phyloP scores from a whole-genome alignment of 345 rosid genomes.

The Cardamine occulta region DNA sequence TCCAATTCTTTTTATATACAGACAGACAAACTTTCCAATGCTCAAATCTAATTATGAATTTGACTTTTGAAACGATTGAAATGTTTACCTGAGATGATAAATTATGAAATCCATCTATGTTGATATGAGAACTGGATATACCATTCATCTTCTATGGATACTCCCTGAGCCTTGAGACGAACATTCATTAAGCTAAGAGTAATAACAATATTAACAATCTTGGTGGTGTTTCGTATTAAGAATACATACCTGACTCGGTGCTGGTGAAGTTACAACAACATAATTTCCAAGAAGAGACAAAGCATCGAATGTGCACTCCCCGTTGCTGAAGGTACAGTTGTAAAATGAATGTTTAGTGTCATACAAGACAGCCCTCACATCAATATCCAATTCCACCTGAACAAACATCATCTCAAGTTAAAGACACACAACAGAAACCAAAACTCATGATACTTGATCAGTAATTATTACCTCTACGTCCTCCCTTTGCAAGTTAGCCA shows the following conservation, averaged over 20 bases:
- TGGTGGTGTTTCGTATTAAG: background rate
- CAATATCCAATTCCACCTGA: slow-evolving; percentile 70
- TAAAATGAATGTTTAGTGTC: slow-evolving; percentile 70
- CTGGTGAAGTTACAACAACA: slow-evolving; percentile 67
- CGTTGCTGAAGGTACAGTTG: slow-evolving; percentile 63
- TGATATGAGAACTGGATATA: slow-evolving; percentile 62
- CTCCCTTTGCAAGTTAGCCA: slow-evolving; percentile 66
- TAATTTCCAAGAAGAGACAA: slow-evolving; percentile 60
- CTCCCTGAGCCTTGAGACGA: slow-evolving; percentile 48
- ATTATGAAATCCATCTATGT: slow-evolving; percentile 69
- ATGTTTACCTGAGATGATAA: slow-evolving; percentile 59
- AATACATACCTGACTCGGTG: slow-evolving; percentile 50
- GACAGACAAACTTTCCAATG: background rate
- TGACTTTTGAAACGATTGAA: slow-evolving; percentile 13
- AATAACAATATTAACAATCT: background rate
- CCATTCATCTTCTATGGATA: slow-evolving; percentile 56
- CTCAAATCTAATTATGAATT: background rate
- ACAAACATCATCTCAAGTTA: slow-evolving; percentile 26
- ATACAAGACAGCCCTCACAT: slow-evolving; percentile 57
- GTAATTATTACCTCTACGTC: slow-evolving; percentile 57
- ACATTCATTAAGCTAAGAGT: slow-evolving; percentile 12
- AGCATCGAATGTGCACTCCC: slow-evolving; percentile 52
- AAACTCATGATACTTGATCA: background rate
- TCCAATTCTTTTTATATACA: background rate
- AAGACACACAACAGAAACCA: background rate